Percentiles rank a stretch among this genome's conserved stretches.
Evolutionary conservation across 2,329 filamentous ascomycete genomes (phyloP).

Genomic region (Hymenoscyphus occultus): DNA sequence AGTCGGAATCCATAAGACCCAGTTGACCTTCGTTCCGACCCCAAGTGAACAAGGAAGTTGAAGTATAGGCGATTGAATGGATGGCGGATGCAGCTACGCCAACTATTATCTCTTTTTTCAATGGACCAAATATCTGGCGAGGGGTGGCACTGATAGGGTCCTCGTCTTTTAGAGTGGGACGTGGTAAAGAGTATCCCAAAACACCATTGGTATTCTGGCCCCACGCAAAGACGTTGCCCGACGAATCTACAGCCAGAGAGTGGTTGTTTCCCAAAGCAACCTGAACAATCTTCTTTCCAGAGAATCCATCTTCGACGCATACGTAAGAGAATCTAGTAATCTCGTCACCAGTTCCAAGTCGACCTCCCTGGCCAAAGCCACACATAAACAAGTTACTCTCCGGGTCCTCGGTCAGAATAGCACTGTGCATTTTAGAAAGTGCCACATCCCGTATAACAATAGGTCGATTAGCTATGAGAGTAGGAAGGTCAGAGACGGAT

Average conservation of each 20-base stretch:
- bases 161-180: slow-evolving; percentile 66
- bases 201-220: slow-evolving; percentile 84
- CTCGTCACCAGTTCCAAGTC: slow-evolving; percentile 86
- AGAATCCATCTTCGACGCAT: slow-evolving; percentile 70
- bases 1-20: slow-evolving; percentile 91
- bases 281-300: slow-evolving; percentile 70
- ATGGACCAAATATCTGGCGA: slow-evolving; percentile 83
- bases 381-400: slow-evolving; percentile 90
- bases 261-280: slow-evolving; percentile 90
- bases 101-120: slow-evolving; percentile 80
- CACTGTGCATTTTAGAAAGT: slow-evolving; percentile 89
- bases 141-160: slow-evolving; percentile 79
- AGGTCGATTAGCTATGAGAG: slow-evolving; percentile 67
- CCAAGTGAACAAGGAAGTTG: slow-evolving; percentile 82
- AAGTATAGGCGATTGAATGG: slow-evolving; percentile 87
- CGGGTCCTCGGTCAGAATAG: slow-evolving; percentile 81
- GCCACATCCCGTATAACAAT: slow-evolving; percentile 76
- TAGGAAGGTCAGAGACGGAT: slow-evolving; percentile 58
- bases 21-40: slow-evolving; percentile 94
- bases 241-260: slow-evolving; percentile 77
- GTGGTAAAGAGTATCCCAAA: slow-evolving; percentile 77
- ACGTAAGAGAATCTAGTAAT: slow-evolving; percentile 83
- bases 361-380: slow-evolving; percentile 85
- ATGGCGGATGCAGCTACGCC: slow-evolving; percentile 86
- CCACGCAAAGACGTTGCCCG: slow-evolving; percentile 93